Evolutionary conservation across 225 moss, liverwort and hornwort genomes (phyloP).

Genomic region (Rhytidiadelphus loreus): DNA sequence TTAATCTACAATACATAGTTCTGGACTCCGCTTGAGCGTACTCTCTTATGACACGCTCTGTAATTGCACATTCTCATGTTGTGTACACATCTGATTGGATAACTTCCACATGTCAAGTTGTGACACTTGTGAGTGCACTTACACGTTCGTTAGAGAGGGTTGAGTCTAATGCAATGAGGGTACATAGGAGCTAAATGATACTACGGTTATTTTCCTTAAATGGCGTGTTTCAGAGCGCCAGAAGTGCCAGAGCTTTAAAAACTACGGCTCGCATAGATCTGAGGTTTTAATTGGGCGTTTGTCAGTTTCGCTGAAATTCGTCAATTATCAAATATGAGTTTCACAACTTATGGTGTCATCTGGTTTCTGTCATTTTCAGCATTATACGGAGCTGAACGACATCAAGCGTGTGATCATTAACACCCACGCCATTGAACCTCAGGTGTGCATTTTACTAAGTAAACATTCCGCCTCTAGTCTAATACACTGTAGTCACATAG

Average conservation of each 20-base stretch:
- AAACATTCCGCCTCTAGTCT: background rate
- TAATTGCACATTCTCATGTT: background rate
- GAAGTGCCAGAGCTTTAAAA: background rate
- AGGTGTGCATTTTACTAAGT: conserved; percentile 35
- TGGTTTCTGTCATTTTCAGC: conserved; percentile 34
- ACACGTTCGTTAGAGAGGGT: background rate
- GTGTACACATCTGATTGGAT: background rate
- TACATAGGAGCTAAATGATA: background rate
- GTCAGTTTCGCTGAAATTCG: background rate
- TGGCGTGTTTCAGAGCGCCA: background rate
- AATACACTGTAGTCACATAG: background rate
- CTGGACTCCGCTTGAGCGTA: background rate
- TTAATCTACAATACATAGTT: background rate
- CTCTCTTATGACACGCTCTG: background rate
- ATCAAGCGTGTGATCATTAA: conserved; percentile 94
- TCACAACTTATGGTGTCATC: background rate
- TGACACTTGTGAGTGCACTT: background rate
- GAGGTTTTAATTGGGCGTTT: background rate
- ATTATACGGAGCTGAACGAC: conserved; percentile 76
- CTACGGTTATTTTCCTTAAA: too few relatives aligned
- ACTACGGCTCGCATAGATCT: background rate
- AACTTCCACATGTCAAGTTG: background rate
- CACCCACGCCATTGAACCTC: conserved; percentile 84
- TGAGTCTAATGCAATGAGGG: background rate
- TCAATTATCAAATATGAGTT: background rate